phyloP scores from a whole-genome alignment of 805 yeast genomes.

The Danielia oregonensis region DNA sequence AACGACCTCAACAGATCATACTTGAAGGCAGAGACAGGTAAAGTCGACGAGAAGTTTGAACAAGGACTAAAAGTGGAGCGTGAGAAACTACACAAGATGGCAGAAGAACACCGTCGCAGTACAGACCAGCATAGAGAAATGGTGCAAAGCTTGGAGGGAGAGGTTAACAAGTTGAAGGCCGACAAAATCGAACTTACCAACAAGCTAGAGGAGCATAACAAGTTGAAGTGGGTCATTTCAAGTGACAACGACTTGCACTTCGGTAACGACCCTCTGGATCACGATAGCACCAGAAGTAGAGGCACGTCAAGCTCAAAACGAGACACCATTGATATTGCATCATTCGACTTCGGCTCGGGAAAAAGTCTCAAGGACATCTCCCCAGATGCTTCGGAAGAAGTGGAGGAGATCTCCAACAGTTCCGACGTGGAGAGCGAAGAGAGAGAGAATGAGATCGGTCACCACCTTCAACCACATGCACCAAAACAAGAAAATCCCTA shows the following conservation, averaged over 20 bases:
- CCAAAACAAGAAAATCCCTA: slow-evolving; percentile 2
- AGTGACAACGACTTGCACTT: neutral
- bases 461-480: neutral
- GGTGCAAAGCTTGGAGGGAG: slow-evolving; percentile 8
- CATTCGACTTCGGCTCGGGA: neutral
- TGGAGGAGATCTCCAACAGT: slow-evolving; percentile 1
- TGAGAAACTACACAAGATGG: slow-evolving; percentile 3
- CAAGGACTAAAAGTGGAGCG: slow-evolving; percentile 6
- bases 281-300: too few species aligned
- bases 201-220: neutral
- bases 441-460: neutral
- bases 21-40: slow-evolving; percentile 7
- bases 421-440: slow-evolving; percentile 1
- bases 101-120: slow-evolving; percentile 7
- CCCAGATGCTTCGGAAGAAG: neutral
- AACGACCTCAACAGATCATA: slow-evolving; percentile 8
- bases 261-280: neutral
- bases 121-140: slow-evolving; percentile 7
- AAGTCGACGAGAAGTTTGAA: slow-evolving; percentile 6
- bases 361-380: neutral
- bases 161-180: slow-evolving; percentile 4
- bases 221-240: neutral
- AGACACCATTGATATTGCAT: neutral
- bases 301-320: too few species aligned
- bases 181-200: slow-evolving; percentile 2